Percentiles rank a stretch among this genome's conserved stretches.
These are phyloP conservation scores for Ceratobasidium sp. DNA, from an alignment of 1,284 basidiomycete species.

Conservation along the genomic window DNA sequence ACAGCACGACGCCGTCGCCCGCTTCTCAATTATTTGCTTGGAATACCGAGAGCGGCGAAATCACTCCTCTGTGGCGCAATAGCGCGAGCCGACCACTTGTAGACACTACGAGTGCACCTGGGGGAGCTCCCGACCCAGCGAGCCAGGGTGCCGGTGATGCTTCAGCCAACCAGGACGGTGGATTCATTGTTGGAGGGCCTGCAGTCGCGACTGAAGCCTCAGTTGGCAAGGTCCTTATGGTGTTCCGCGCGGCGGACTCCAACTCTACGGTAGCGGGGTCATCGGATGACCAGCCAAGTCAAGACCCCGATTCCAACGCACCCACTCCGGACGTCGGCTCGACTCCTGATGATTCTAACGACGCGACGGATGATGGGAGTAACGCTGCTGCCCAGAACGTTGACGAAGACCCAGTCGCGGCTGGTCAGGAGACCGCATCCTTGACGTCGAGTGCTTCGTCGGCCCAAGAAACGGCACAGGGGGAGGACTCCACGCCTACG, in stretches of 20 bases:
- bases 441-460: too few species aligned
- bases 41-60: slow-evolving; percentile 29
- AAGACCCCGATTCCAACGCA: too few species aligned
- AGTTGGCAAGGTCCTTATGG: slow-evolving; percentile 1
- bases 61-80: slow-evolving; percentile 31
- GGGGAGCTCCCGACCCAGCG: slow-evolving; percentile 18
- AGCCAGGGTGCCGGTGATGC: not conserved
- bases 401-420: too few species aligned
- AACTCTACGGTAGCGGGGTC: not conserved
- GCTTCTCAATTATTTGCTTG: slow-evolving; percentile 34
- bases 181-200: slow-evolving; percentile 25
- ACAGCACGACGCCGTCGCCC: not conserved
- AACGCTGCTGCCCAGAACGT: too few species aligned
- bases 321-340: too few species aligned
- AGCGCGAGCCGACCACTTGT: not conserved
- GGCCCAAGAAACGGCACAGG: too few species aligned
- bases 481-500: too few species aligned
- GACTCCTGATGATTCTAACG: too few species aligned
- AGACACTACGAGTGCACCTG: slow-evolving; percentile 32
- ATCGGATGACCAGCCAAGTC: too few species aligned
- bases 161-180: not conserved
- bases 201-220: not conserved
- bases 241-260: slow-evolving; percentile 8
- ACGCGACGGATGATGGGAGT: too few species aligned
- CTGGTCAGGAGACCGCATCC: too few species aligned